Percentiles rank a stretch among this genome's conserved stretches.
Conservation (phyloP, 2,329 filamentous ascomycete species). For the Paecilomyces sp. region DNA sequence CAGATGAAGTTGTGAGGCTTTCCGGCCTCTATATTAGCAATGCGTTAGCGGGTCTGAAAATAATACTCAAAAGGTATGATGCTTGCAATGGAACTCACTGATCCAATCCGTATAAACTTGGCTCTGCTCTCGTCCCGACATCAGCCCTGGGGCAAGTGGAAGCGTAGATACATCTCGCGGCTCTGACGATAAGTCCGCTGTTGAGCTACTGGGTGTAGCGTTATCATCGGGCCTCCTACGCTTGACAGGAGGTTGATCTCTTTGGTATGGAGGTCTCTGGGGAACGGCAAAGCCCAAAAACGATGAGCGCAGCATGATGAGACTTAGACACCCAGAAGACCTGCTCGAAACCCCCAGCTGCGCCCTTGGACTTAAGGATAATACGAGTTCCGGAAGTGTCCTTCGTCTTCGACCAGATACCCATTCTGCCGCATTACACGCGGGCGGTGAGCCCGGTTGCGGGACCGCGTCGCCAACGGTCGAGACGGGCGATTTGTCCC, state of each 20-base stretch:
- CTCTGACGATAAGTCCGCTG: neutral
- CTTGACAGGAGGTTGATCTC: neutral
- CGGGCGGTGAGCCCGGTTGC: neutral
- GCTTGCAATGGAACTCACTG: slow-evolving; percentile 10
- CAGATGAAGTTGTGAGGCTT: slow-evolving; percentile 24
- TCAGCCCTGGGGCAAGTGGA: slow-evolving; percentile 5
- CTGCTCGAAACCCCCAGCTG: neutral
- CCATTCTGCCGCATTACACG: neutral
- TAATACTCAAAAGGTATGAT: neutral
- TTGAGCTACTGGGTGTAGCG: slow-evolving; percentile 2
- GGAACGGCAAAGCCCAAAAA: neutral
- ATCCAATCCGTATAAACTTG: slow-evolving; percentile 23
- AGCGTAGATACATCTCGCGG: slow-evolving; percentile 4
- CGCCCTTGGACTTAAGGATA: neutral
- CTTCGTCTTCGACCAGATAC: neutral
- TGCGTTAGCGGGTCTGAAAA: slow-evolving; percentile 4
- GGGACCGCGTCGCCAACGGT: neutral
- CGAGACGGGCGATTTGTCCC: neutral
- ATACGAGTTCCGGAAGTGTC: neutral
- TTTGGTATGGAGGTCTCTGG: neutral
- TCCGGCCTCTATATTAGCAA: slow-evolving; percentile 13
- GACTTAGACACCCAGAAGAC: neutral
- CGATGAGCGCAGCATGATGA: neutral
- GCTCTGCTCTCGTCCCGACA: slow-evolving; percentile 12
- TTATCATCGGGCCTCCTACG: neutral